phyloP scores from a whole-genome alignment of 768 basidiomycete genomes.

The Sporobolomyces phaffii region DNA sequence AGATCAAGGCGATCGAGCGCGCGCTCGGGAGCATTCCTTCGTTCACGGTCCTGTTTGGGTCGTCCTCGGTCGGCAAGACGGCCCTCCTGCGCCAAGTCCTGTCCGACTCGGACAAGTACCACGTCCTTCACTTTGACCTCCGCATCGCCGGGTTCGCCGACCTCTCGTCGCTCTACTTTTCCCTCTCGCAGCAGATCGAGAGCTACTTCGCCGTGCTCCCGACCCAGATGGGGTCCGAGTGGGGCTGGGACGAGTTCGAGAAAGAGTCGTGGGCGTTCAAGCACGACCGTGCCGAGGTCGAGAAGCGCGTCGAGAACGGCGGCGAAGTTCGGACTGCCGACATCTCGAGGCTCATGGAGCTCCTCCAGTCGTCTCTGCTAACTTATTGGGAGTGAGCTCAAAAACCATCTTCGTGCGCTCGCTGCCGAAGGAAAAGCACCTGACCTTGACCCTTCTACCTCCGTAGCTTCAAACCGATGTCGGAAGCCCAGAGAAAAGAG shows the following conservation, averaged over 20 bases:
- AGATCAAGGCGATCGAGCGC: constrained; percentile 62
- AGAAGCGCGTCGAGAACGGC: constrained; percentile 55
- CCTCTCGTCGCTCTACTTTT: constrained; percentile 64
- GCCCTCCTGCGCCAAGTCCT: constrained; percentile 72
- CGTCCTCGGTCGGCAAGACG: constrained; percentile 69
- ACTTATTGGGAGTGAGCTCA: neutral
- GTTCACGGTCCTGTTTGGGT: constrained; percentile 26
- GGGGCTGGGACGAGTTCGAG: constrained; percentile 54
- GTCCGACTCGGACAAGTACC: constrained; percentile 43
- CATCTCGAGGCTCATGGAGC: constrained; percentile 72
- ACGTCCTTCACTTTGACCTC: constrained; percentile 17
- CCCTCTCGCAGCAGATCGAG: constrained; percentile 74
- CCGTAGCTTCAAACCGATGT: constrained; percentile 55
- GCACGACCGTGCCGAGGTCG: constrained; percentile 71
- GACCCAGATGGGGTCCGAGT: constrained; percentile 58
- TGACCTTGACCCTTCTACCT: constrained; percentile 70
- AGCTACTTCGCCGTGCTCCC: constrained; percentile 67
- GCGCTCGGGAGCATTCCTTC: neutral
- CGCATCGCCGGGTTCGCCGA: constrained; percentile 80
- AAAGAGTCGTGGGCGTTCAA: constrained; percentile 74
- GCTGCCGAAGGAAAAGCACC: no score
- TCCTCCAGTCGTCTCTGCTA: constrained; percentile 61
- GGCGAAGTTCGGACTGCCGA: constrained; percentile 65
- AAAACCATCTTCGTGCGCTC: neutral
- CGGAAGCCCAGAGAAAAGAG: neutral